A percentile compares a stretch with the other conserved stretches of the same genome.
phyloP scores from a whole-genome alignment of 2,329 filamentous ascomycete genomes.

The Sphaerostilbella broomeana region DNA sequence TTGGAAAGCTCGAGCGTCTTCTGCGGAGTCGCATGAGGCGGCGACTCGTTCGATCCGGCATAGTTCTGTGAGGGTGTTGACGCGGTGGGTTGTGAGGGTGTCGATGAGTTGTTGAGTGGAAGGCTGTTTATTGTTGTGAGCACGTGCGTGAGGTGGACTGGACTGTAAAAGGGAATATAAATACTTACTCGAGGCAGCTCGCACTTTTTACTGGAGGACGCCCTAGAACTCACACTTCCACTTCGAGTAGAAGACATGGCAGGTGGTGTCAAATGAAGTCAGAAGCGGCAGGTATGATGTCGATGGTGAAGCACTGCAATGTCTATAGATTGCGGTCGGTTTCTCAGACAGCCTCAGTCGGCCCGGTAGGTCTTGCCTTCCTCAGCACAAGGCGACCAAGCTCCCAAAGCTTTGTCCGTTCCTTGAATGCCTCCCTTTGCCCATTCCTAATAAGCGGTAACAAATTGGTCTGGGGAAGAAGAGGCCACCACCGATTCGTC shows the following conservation, averaged over 20 bases:
- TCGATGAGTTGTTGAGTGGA: constrained; percentile 48
- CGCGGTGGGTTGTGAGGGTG: constrained; percentile 57
- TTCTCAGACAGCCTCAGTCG: too few species aligned
- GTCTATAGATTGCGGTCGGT: not conserved
- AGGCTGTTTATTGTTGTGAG: not conserved
- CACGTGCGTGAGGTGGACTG: not conserved
- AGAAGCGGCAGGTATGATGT: not conserved
- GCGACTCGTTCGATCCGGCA: constrained; percentile 64
- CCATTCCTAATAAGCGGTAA: too few species aligned
- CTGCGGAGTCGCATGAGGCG: constrained; percentile 48
- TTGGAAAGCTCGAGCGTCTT: constrained; percentile 52
- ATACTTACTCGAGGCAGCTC: constrained; percentile 5
- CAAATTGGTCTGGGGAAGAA: too few species aligned
- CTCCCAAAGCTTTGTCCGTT: not conserved
- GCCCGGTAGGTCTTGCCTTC: too few species aligned
- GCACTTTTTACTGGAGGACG: not conserved
- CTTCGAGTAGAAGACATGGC: constrained; percentile 11
- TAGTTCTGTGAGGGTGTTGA: constrained; percentile 68
- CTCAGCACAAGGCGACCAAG: too few species aligned
- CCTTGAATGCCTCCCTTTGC: too few species aligned
- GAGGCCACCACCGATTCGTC: too few species aligned
- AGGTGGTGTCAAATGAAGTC: not conserved
- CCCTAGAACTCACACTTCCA: constrained; percentile 6
- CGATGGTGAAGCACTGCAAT: not conserved
- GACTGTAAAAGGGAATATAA: not conserved